phyloP scores from a whole-genome alignment of 163 green algal species.

The Smithsoniella earleae region DNA sequence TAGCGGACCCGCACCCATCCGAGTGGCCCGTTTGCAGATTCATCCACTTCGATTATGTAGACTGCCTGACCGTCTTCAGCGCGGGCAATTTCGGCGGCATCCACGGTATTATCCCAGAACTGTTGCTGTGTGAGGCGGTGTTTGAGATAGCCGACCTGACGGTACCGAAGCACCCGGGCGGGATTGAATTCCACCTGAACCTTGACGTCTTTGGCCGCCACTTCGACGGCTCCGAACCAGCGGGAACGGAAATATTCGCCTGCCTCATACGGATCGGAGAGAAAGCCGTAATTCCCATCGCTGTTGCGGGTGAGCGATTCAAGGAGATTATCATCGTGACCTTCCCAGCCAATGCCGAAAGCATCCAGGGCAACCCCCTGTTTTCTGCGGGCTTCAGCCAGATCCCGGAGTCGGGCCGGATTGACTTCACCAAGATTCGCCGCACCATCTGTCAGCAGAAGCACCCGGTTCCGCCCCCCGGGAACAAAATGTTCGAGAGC shows the following conservation, averaged over 20 bases:
- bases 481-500: too few relatives aligned
- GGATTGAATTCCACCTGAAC: constrained; percentile 28
- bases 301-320: constrained; percentile 5
- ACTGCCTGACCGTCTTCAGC: background rate
- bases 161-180: background rate
- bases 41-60: background rate
- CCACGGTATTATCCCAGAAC: background rate
- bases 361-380: background rate
- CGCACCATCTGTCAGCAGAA: too few relatives aligned
- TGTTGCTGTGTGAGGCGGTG: background rate
- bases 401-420: background rate
- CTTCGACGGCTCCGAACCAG: constrained; percentile 1
- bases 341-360: constrained; percentile 18
- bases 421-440: background rate
- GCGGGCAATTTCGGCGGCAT: constrained; percentile 3
- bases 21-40: background rate
- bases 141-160: constrained; percentile 29
- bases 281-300: constrained; percentile 14
- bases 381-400: background rate
- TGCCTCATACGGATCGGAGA: background rate
- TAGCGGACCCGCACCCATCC: background rate
- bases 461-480: too few relatives aligned
- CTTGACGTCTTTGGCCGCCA: constrained; percentile 26
- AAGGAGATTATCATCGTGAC: background rate
- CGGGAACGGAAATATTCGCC: background rate